Percentiles rank a stretch among this genome's conserved stretches.
These are phyloP conservation scores for Aspergillus terreus DNA, from an alignment of 2,329 filamentous ascomycete species.

Conservation along the genomic window DNA sequence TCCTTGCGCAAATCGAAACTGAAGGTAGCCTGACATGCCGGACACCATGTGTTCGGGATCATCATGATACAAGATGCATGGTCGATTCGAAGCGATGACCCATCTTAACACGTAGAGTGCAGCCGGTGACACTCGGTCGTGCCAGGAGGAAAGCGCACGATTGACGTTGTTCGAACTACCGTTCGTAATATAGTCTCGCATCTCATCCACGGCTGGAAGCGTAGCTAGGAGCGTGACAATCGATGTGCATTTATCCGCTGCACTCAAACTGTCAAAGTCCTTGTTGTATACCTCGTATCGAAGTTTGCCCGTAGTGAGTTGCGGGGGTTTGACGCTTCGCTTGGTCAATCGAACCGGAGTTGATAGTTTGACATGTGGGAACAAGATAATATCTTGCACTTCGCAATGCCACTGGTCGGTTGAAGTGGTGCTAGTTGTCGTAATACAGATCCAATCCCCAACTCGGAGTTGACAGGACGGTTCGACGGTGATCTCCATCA, in stretches of 20 bases:
- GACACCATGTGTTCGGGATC: conserved; percentile 51
- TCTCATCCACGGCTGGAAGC: conserved; percentile 36
- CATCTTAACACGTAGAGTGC: conserved; percentile 70
- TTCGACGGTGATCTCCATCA: conserved; percentile 31
- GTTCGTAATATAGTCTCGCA: conserved; percentile 43
- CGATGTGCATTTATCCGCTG: conserved; percentile 22
- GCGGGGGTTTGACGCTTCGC: neutral
- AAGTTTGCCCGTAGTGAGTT: conserved; percentile 2
- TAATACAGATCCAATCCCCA: conserved; percentile 54
- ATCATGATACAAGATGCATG: conserved; percentile 72
- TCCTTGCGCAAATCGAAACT: conserved; percentile 85
- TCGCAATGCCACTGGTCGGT: conserved; percentile 42
- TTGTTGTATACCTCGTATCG: conserved; percentile 30
- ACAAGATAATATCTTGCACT: conserved; percentile 44
- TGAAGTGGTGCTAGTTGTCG: conserved; percentile 4
- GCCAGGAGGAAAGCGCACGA: conserved; percentile 50
- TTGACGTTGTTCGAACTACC: conserved; percentile 13
- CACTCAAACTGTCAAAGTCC: conserved; percentile 39
- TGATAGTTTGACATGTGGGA: conserved; percentile 41
- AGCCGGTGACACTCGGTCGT: conserved; percentile 59
- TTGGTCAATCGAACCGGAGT: conserved; percentile 16
- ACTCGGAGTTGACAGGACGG: conserved; percentile 32
- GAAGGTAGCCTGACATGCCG: conserved; percentile 65
- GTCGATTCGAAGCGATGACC: conserved; percentile 87
- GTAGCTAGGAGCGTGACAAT: conserved; percentile 36